These are phyloP conservation scores for Sphagnum tenellum DNA, from an alignment of 225 moss, liverwort and hornwort species.

Conservation along the genomic window DNA sequence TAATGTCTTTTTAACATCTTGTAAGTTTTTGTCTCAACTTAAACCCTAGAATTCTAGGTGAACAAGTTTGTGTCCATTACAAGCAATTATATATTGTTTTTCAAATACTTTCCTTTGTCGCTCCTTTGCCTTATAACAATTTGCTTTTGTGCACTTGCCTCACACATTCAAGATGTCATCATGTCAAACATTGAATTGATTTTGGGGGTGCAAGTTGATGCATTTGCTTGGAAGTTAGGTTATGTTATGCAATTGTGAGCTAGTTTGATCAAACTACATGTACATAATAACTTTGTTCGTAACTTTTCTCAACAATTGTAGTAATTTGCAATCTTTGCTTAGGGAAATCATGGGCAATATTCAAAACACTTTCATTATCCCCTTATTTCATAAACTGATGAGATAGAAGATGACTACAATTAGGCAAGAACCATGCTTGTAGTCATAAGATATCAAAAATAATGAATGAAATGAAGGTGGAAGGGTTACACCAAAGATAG, in stretches of 20 bases:
- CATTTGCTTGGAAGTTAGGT: conserved; percentile 70
- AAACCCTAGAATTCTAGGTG: conserved; percentile 92
- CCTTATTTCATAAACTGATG: not conserved
- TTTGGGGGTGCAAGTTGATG: conserved; percentile 56
- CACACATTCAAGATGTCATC: not conserved
- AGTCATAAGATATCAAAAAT: too few species aligned
- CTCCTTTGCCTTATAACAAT: not conserved
- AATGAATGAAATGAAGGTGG: too few species aligned
- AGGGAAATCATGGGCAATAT: not conserved
- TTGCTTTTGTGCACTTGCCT: not conserved
- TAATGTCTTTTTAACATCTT: conserved; percentile 77
- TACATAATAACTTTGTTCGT: conserved; percentile 1
- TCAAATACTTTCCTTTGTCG: not conserved
- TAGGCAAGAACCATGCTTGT: too few species aligned
- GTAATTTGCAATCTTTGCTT: not conserved
- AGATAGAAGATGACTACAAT: conserved; percentile 69
- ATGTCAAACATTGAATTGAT: not conserved
- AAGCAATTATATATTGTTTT: not conserved
- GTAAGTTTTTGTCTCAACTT: conserved; percentile 88
- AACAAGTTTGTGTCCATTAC: not conserved
- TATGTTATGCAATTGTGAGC: conserved; percentile 58
- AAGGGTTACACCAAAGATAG: too few species aligned
- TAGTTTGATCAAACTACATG: conserved; percentile 92
- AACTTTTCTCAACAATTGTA: too few species aligned
- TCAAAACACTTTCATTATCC: too few species aligned